Conservation (phyloP, 108 stramenopile species). For the Fragilaria crotonensis region DNA sequence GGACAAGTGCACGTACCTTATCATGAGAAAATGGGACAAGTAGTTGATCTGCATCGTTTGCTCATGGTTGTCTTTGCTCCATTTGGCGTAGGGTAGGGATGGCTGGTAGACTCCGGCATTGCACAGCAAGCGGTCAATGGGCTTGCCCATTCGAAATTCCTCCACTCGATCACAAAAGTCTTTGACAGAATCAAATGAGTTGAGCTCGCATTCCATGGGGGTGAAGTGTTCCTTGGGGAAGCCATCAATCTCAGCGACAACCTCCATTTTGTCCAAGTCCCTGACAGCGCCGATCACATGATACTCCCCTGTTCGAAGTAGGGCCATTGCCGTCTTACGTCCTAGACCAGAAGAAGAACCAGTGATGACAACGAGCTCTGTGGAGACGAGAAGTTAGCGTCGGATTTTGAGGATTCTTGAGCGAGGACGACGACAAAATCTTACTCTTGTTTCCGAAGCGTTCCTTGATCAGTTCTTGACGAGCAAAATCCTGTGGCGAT, state of each 20-base stretch:
- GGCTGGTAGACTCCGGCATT: constrained; percentile 91
- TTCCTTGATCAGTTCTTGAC: constrained; percentile 42
- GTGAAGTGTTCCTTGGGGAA: constrained; percentile 75
- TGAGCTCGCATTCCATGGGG: constrained; percentile 79
- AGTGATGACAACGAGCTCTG: constrained; percentile 85
- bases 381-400: neutral
- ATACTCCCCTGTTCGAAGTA: constrained; percentile 71
- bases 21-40: constrained; percentile 84
- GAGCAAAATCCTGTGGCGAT: constrained; percentile 39
- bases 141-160: constrained; percentile 61
- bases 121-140: constrained; percentile 82
- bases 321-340: constrained; percentile 75
- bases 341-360: constrained; percentile 87
- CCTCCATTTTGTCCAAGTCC: constrained; percentile 77
- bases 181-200: constrained; percentile 81
- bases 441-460: constrained; percentile 77
- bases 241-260: constrained; percentile 77
- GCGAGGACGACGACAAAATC: too few species aligned
- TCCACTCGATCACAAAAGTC: constrained; percentile 68
- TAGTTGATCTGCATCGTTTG: constrained; percentile 91
- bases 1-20: constrained; percentile 34
- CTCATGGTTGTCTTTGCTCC: constrained; percentile 81
- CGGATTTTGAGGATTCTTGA: too few species aligned
- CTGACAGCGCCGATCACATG: constrained; percentile 85
- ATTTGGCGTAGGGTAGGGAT: constrained; percentile 72